These are phyloP conservation scores for Skeletonema marinoi DNA, from an alignment of 108 stramenopile genomes.

Conservation along the genomic window DNA sequence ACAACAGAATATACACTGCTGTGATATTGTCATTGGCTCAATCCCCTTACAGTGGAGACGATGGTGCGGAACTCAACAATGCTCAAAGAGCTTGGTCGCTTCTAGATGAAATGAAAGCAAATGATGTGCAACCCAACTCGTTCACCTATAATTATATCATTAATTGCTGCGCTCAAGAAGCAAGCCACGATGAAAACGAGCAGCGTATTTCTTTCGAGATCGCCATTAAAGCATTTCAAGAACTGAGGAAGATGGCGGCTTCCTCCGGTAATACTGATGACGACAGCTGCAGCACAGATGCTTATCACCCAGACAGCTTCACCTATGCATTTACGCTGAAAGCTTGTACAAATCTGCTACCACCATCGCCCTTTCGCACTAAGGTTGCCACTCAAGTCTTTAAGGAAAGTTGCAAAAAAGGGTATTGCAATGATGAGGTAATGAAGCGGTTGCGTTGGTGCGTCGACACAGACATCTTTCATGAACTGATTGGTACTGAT, in stretches of 20 bases:
- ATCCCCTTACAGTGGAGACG: slow-evolving; percentile 14
- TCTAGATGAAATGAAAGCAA: slow-evolving; percentile 43
- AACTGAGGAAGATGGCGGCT: slow-evolving; percentile 27
- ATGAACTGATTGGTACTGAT: slow-evolving; percentile 39
- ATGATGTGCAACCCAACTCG: slow-evolving; percentile 38
- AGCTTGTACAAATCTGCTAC: slow-evolving; percentile 73
- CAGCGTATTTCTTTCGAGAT: slow-evolving; percentile 38
- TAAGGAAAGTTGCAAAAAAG: slow-evolving; percentile 68
- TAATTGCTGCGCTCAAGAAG: slow-evolving; percentile 46
- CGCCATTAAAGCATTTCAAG: slow-evolving; percentile 48
- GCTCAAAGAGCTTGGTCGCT: slow-evolving; percentile 38
- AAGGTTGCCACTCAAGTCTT: slow-evolving; percentile 64
- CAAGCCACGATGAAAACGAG: slow-evolving; percentile 12
- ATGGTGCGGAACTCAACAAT: slow-evolving; percentile 17
- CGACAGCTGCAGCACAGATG: not conserved
- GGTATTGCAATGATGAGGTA: slow-evolving; percentile 65
- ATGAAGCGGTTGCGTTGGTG: slow-evolving; percentile 57
- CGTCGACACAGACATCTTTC: slow-evolving; percentile 40
- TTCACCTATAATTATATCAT: slow-evolving; percentile 59
- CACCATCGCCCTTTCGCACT: slow-evolving; percentile 45
- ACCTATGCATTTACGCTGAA: slow-evolving; percentile 85
- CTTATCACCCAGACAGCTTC: slow-evolving; percentile 61
- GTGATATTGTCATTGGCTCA: slow-evolving; percentile 42
- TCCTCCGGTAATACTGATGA: not conserved
- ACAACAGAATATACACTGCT: slow-evolving; percentile 47